Evolutionary conservation across 2,329 filamentous ascomycete genomes (phyloP), one percentile per base, ranked within the genome.

Genomic region (Alternaria solani): DNA sequence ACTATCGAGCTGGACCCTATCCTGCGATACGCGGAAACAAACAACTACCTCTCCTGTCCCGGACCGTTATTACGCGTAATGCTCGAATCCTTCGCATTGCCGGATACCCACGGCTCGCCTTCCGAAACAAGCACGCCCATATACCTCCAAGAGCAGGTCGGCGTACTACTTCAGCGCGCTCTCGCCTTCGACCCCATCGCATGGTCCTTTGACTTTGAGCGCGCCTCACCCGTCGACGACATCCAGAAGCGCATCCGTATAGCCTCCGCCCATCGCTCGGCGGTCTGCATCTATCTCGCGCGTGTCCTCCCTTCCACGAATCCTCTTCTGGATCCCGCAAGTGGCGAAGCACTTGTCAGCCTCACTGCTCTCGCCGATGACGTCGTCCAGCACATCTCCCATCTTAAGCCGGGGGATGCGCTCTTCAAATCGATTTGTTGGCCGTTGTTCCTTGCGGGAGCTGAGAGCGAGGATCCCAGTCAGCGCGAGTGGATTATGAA

Each of bases 351-450:
- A 2, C 62, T 78, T 5, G 70, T 77, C 55, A 75, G 68, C 34
- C 53, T 77, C 9, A 70, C 71, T 1, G 66, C 48, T 8, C 79
- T 88, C 2, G 82, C 84, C 4, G 70, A 78, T 25, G 84, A 86
- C 34, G 84, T 86, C 38, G 75, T 87, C 2, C 66, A 75, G n/a
- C 82, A 87, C 59, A 77, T 88, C 25, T 82, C 81, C 6, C 76
- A 79, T 54, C 80, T 88, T 36, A 78, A 78, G 28, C 79, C 81
- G 20, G 72, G 78, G 3, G 84, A 86, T 66, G 80, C 82, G 7
- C 80, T 87, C 42, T 88, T 86, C 78, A 88, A 87, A 69, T 86
- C 84, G 7, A 86, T 85, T 3, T 83, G 83, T n/a, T 88, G 86
- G 86, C 85, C 86, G 1, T 79, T 85, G 0, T 87, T 88, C 63